Percentiles rank a stretch among this genome's conserved stretches.
These are phyloP conservation scores for Candolleomyces aberdarensis DNA, from an alignment of 768 basidiomycete species.

Conservation along the genomic window DNA sequence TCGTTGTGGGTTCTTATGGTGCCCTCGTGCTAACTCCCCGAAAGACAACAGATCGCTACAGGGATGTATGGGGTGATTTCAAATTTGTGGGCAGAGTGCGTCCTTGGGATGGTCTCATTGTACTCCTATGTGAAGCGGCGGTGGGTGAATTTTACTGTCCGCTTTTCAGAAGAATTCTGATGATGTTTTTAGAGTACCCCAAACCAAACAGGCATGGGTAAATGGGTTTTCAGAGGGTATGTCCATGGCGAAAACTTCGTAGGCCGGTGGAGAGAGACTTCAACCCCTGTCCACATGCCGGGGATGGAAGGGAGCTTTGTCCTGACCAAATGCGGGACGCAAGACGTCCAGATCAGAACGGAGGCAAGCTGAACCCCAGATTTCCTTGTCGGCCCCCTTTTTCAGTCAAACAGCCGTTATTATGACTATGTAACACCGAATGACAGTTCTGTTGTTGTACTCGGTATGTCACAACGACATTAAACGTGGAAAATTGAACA, in stretches of 20 bases:
- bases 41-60: conserved; percentile 41
- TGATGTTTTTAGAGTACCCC: conserved; percentile 28
- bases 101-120: conserved; percentile 49
- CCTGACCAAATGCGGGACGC: conserved; percentile 27
- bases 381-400: not conserved
- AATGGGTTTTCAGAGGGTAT: conserved; percentile 53
- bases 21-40: not conserved
- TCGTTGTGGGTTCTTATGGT: not conserved
- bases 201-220: conserved; percentile 28
- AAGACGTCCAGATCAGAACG: not conserved
- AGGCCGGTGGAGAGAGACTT: conserved; percentile 53
- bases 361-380: not conserved
- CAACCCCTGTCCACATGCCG: conserved; percentile 31
- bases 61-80: conserved; percentile 49
- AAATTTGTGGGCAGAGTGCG: conserved; percentile 46
- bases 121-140: conserved; percentile 42
- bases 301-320: conserved; percentile 53
- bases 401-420: not conserved
- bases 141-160: conserved; percentile 26
- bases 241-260: conserved; percentile 47
- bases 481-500: not conserved
- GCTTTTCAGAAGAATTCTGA: not conserved
- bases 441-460: too few relatives aligned
- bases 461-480: not conserved
- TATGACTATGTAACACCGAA: too few relatives aligned